These are phyloP conservation scores for Camelina neglecta DNA, from an alignment of 345 rosid species.

Conservation along the genomic window DNA sequence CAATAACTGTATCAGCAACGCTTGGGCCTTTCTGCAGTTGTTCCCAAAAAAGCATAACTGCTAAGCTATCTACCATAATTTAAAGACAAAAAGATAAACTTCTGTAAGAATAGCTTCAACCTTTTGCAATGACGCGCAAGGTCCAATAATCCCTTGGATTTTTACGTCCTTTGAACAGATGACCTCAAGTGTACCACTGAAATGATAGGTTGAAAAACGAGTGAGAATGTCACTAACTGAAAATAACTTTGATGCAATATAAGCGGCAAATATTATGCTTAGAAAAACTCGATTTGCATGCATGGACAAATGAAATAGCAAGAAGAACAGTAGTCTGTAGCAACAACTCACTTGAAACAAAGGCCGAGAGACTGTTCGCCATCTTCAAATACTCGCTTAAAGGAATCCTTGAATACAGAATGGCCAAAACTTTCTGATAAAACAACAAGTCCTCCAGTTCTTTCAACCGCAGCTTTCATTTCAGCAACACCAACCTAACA, in stretches of 20 bases:
- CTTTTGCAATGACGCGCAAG: constrained; percentile 96
- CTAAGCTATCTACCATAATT: constrained; percentile 14
- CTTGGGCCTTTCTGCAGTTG: constrained; percentile 90
- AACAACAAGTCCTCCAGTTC: constrained; percentile 97
- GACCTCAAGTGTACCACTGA: constrained; percentile 88
- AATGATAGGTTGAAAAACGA: constrained; percentile 36
- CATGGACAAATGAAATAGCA: constrained; percentile 26
- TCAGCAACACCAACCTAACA: constrained; percentile 96
- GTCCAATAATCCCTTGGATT: constrained; percentile 93
- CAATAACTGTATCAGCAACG: constrained; percentile 80
- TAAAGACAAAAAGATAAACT: constrained; percentile 2
- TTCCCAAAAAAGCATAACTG: constrained; percentile 34
- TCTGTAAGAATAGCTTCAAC: constrained; percentile 48
- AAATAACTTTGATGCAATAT: constrained; percentile 28
- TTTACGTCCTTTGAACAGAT: constrained; percentile 94
- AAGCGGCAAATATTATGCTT: neutral
- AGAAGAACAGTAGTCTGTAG: neutral
- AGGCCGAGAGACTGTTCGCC: constrained; percentile 97
- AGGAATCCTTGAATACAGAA: constrained; percentile 94
- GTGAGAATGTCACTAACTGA: constrained; percentile 36
- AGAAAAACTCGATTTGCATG: constrained; percentile 5
- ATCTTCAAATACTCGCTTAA: constrained; percentile 84
- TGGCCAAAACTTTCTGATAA: constrained; percentile 98
- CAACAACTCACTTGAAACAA: constrained; percentile 81
- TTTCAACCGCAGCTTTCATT: constrained; percentile 97